Evolutionary conservation across 1,284 basidiomycete genomes (phyloP), one percentile per base, ranked within the genome.

Genomic region (Cryptococcus neoformans): DNA sequence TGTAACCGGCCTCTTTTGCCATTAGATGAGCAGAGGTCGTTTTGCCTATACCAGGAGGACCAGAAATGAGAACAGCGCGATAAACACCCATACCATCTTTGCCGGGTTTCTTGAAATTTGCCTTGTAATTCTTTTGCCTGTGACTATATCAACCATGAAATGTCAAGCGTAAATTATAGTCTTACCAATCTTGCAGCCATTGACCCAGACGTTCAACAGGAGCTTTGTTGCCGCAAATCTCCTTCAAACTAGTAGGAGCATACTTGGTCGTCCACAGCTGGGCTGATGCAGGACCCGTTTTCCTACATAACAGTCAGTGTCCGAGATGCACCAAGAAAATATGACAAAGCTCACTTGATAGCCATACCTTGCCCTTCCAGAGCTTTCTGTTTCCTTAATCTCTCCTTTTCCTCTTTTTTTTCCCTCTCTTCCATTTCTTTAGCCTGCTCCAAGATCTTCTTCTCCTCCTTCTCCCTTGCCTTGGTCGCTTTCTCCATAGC

Each of bases 201-300:
- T 80, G 80, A 55, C 86, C 85, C 17, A 99, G 80, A 72, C 93
- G 94, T 74, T 96, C 93, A 1, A 98, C 86, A 44, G 87, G 83
- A 0, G 84, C 82, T 78, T 97, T 97, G 80, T 99, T 99, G 4
- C 96, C 96, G 60, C 94, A 97, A 21, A 99, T 84, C 62, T 99
- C 94, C 68, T 90, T 95, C 57, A 94, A 64, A 11, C 81, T 83
- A 63, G 86, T 84, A 0, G 96, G 95, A 0, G 95, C 94, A 72
- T 99, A 99, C 38, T 93, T 88, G 39, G 87, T 88, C 35, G 96
- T 98, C 96, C 96, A 99, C 1, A 99, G 81, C 72, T 93, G 90
- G 5, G 77, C 67, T 5, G 70, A 72, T 0, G 73, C 57, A 0
- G 82, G 72, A 1, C 67, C 82, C 1, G 78, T 78, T 53, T 74